These are phyloP conservation scores for Pilobolus umbonatus DNA, from an alignment of 192 early-diverging fungal genomes.

Conservation along the genomic window DNA sequence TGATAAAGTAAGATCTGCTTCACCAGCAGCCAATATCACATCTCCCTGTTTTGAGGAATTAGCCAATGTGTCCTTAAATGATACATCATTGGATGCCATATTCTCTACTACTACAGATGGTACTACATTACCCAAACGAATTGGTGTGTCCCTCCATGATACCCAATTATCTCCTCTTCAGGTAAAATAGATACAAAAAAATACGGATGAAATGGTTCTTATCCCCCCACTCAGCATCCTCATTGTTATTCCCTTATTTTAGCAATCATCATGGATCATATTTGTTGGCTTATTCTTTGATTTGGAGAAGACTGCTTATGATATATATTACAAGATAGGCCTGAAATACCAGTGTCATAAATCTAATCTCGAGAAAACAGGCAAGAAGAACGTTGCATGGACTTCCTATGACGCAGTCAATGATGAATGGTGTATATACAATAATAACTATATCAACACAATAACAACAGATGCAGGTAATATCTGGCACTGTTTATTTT, in stretches of 20 bases:
- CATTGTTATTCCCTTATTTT: background rate
- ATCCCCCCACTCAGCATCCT: too few species aligned
- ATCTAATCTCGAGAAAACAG: background rate
- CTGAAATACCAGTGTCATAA: conserved; percentile 11
- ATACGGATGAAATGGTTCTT: background rate
- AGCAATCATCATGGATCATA: conserved; percentile 15
- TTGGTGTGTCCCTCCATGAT: conserved; percentile 4
- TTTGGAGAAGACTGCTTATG: background rate
- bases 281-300: conserved; percentile 10
- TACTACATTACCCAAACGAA: background rate
- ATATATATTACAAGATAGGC: background rate
- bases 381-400: conserved; percentile 6
- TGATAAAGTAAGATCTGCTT: conserved; percentile 7
- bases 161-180: conserved; percentile 9
- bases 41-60: conserved; percentile 12
- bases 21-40: conserved; percentile 4
- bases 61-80: background rate
- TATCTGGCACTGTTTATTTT: too few species aligned
- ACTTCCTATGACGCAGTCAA: background rate
- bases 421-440: conserved; percentile 1
- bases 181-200: background rate
- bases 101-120: background rate
- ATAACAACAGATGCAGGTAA: conserved; percentile 8
- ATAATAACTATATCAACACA: conserved; percentile 3
- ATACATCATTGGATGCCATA: background rate